Base-by-base conservation (phyloP, 371 early-diverging fungal genomes). In the Capniomyces stellatus region DNA sequence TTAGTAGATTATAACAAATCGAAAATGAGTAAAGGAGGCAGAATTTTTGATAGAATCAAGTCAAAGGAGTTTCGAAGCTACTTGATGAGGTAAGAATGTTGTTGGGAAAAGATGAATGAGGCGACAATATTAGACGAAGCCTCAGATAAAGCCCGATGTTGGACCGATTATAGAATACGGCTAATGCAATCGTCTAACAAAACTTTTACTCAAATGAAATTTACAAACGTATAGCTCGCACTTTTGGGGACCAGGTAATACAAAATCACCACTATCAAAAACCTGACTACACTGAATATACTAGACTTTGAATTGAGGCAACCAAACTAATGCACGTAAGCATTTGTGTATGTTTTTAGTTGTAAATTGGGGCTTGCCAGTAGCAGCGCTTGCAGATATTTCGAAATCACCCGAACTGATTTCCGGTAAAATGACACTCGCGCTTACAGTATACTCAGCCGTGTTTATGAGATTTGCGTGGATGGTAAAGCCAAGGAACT, bases 361-460 rank as follows among this genome's bases (percentile, higher is more conserved):
- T 29, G 94, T 89, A 51, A 96, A 94, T 76, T 96, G 97, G 97
- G 95, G 95, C 54, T 77, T 96, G 51, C 97, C 97, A 46, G 59
- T 90, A 42, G 96, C 96, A 27, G 97, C 94, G 29, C 84, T 95
- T 54, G 85, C 90, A 35, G 97, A 97, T 69, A 78, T 78, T 57
- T 75, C 82, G 56, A 90, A 93, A 70, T 82, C 83, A 59, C 89
- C 95, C 19, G 90, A 89, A 57, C 66, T 82, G 63, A 97, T 97
- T 64, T 83, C 84, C 35, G 89, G 90, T 53, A 91, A 88, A 58
- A 97, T 97, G 97, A 97, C 65, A 29, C 28, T 61, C 61, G 84
- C 85, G 25, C 61, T 85, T 50, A 68, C 75, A 39, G 43, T 87
- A 21, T 95, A 95, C 68, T 93, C 95, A 29, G 64, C 76, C 46